These are phyloP conservation scores for Candida pini DNA, from an alignment of 805 yeast genomes.

Conservation along the genomic window DNA sequence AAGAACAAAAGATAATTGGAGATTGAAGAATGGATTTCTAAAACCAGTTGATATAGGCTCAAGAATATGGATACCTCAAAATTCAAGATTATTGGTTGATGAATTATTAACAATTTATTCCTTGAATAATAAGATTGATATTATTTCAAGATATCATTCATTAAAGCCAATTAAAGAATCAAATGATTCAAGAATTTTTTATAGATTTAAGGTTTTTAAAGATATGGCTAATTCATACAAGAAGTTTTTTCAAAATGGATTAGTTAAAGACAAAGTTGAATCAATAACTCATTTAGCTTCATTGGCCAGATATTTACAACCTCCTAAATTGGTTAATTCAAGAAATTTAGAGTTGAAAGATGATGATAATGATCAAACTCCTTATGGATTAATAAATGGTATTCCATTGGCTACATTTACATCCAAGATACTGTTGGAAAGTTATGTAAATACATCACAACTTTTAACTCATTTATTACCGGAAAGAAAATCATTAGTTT, in stretches of 20 bases:
- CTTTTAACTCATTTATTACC: conserved; percentile 29
- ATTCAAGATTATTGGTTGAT: conserved; percentile 25
- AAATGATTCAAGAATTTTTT: conserved; percentile 26
- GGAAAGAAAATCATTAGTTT: conserved; percentile 22
- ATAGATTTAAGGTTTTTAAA: conserved; percentile 26
- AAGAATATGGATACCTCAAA: conserved; percentile 20
- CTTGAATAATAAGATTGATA: conserved; percentile 16
- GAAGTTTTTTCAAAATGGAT: conserved; percentile 12
- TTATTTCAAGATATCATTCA: conserved; percentile 24
- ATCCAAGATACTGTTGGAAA: conserved; percentile 19
- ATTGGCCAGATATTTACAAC: conserved; percentile 16
- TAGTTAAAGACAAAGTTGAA: conserved; percentile 14
- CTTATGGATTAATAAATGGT: conserved; percentile 3
- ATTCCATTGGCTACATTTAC: conserved; percentile 23
- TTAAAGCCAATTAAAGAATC: conserved; percentile 11
- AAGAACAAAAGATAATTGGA: conserved; percentile 16
- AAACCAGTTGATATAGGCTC: conserved; percentile 2
- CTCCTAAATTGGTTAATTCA: conserved; percentile 2
- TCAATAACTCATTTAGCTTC: conserved; percentile 20
- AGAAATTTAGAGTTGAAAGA: background rate
- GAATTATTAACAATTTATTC: conserved; percentile 28
- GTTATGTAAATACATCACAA: conserved; percentile 26
- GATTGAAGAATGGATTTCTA: conserved; percentile 16
- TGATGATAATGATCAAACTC: background rate
- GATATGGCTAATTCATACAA: conserved; percentile 23